Evolutionary conservation across 371 early-diverging fungal species (phyloP), one percentile per base, ranked within the genome.

Genomic region (Actinomucor elegans): DNA sequence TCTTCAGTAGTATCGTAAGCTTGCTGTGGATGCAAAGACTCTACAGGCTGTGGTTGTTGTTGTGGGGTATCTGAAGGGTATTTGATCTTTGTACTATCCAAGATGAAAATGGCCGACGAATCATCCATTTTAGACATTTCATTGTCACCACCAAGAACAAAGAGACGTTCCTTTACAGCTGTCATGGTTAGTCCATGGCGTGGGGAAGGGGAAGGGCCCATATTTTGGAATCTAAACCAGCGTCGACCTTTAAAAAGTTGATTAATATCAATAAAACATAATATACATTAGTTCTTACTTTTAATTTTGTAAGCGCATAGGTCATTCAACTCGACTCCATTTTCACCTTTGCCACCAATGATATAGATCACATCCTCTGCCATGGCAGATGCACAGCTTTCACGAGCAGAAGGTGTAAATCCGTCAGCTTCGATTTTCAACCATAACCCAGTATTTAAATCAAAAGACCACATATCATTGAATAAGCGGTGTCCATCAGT

Each of bases 381-480:
- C n/a, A 89, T 74, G 5, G 85, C 66, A 34, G 85, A 66, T 3
- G 85, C 80, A 59, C 86, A 86, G 2, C 83, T 77, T 46, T 86
- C 83, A 45, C 91, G 80, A 36, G 87, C 78, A 6, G 79, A 67
- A 17, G 91, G 91, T 17, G 79, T 71, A 15, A 75, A 81, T 0
- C 90, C 90, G 18, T 75, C 79, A 3, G 85, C 84, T 9, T 77
- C 71, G 5, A 90, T 71, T 53, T 69, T 77, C 21, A 66, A 47
- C 91, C 91, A 91, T 24, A 55, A 52, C 32, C 79, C 64, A 4
- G 66, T 62, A 20, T 73, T 77, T 20, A 85, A 61, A 57, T 86
- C 86, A 51, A 79, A 88, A 12, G 73, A 67, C 92, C 91, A 91
- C 61, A 90, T 71, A 60, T 91, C 92, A 56, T 89, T 89, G 57